A percentile compares a stretch with the other conserved stretches of the same genome.
phyloP scores from a whole-genome alignment of 139 green algal species.

The Gonium pectorale region DNA sequence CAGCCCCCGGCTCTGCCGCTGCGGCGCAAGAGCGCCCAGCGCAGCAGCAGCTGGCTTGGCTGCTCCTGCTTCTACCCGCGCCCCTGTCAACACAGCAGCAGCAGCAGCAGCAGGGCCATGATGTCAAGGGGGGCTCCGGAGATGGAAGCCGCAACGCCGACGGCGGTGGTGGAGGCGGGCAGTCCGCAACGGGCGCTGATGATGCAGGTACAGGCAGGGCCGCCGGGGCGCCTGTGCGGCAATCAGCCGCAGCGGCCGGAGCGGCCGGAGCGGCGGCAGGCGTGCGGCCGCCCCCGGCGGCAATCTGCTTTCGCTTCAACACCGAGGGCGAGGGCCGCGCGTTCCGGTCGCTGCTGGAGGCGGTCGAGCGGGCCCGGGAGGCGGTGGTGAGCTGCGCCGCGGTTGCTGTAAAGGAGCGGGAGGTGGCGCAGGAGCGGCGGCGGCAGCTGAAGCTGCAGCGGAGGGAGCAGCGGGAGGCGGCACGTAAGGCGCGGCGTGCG shows the following conservation, averaged over 20 bases:
- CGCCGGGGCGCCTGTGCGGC: neutral
- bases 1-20: no score
- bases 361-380: neutral
- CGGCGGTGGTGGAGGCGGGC: neutral
- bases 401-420: neutral
- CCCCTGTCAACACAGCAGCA: neutral
- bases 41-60: conserved; percentile 4
- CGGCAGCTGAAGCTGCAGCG: neutral
- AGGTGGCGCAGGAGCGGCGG: neutral
- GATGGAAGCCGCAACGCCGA: neutral
- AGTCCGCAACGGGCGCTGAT: neutral
- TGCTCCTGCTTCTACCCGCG: conserved; percentile 34
- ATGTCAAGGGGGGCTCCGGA: neutral
- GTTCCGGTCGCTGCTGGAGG: conserved; percentile 17
- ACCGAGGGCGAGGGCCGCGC: conserved; percentile 10
- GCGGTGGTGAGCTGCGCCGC: neutral
- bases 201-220: no score
- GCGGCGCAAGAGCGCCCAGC: no score
- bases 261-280: neutral
- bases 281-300: neutral
- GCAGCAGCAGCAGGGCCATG: neutral
- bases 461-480: neutral
- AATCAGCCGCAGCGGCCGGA: neutral
- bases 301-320: conserved; percentile 32
- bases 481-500: no score